Conservation (phyloP, 1,284 basidiomycete genomes). For the Lignosus rhinocerotis region DNA sequence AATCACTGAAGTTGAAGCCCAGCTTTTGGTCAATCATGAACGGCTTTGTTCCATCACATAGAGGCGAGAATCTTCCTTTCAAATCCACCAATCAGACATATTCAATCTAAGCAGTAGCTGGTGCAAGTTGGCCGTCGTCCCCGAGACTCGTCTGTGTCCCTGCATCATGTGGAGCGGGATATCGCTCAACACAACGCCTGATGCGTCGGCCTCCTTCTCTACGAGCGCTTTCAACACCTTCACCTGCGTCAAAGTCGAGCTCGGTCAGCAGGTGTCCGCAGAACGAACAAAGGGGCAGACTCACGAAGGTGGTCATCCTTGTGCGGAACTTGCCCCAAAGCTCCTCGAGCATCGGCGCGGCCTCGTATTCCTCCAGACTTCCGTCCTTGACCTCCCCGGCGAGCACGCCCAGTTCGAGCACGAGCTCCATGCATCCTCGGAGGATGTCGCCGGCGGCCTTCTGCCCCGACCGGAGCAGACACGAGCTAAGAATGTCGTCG, state of each 20-base stretch:
- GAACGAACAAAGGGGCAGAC: slow-evolving; percentile 2
- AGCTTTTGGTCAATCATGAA: no score
- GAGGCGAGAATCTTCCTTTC: neutral
- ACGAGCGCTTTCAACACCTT: slow-evolving; percentile 35
- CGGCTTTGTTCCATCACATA: neutral
- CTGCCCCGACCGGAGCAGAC: slow-evolving; percentile 75
- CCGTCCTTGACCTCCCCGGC: slow-evolving; percentile 61
- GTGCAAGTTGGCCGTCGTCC: slow-evolving; percentile 33
- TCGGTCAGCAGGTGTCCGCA: neutral
- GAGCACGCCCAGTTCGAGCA: slow-evolving; percentile 71
- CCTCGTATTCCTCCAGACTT: slow-evolving; percentile 59
- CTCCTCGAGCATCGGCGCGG: slow-evolving; percentile 53
- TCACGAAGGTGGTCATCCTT: slow-evolving; percentile 37
- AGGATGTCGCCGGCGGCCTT: slow-evolving; percentile 67
- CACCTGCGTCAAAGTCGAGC: slow-evolving; percentile 23
- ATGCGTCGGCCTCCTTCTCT: slow-evolving; percentile 32
- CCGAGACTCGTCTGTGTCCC: slow-evolving; percentile 24
- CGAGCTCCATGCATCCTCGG: slow-evolving; percentile 61
- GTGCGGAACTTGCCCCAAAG: slow-evolving; percentile 55
- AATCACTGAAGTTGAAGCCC: neutral
- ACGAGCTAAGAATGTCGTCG: slow-evolving; percentile 77
- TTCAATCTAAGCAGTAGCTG: slow-evolving; percentile 30
- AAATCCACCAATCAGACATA: slow-evolving; percentile 30
- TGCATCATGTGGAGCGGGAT: slow-evolving; percentile 26
- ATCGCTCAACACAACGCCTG: slow-evolving; percentile 30